Percentiles rank a stretch among this genome's conserved stretches.
Conservation (phyloP, 345 rosid species). For the Eucalyptus sideroxylon region DNA sequence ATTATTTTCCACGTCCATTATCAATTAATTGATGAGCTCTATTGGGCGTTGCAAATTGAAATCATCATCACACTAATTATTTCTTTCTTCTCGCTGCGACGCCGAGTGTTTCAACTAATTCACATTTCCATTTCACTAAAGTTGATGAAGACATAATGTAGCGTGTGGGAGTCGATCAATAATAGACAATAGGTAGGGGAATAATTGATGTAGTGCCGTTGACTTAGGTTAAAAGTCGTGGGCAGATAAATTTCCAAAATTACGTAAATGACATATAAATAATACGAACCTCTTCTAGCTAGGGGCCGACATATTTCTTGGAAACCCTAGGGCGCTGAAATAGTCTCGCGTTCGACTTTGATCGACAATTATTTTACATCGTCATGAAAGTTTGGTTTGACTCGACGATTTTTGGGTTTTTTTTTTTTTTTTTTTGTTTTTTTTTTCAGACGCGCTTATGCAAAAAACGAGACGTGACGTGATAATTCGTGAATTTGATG, state of each 20-base stretch:
- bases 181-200: neutral
- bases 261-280: neutral
- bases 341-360: neutral
- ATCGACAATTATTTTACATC: neutral
- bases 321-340: neutral
- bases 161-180: neutral
- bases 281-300: neutral
- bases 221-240: neutral
- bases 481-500: neutral
- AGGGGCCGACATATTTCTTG: neutral
- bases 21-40: neutral
- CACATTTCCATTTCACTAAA: neutral
- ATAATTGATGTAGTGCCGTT: neutral
- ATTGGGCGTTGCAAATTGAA: neutral
- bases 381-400: neutral
- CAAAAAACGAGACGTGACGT: neutral
- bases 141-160: neutral
- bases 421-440: fast-evolving
- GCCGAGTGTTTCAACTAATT: neutral
- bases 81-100: neutral
- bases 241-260: neutral
- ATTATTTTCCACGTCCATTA: neutral
- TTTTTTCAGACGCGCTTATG: neutral
- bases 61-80: neutral
- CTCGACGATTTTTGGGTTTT: neutral